Evolutionary conservation across 2,329 filamentous ascomycete genomes (phyloP).

Genomic region (Myriosclerotinia scirpicola): DNA sequence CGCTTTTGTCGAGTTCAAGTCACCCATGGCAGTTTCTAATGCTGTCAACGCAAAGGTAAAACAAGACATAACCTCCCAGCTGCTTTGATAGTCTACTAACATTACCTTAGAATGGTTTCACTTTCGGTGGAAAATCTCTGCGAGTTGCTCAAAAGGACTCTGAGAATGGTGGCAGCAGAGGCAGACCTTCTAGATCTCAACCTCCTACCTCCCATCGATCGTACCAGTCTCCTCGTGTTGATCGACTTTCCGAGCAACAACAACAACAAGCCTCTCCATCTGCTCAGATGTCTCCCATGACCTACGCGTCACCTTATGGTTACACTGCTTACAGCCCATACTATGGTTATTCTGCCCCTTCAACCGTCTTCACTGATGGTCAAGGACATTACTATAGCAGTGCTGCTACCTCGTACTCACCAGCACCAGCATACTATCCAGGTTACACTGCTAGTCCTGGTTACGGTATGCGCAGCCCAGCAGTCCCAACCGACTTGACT

Average conservation of each 20-base stretch:
- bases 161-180: conserved; percentile 27
- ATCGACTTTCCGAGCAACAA: conserved; percentile 23
- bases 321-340: conserved; percentile 26
- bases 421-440: conserved; percentile 28
- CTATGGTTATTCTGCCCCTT: conserved; percentile 22
- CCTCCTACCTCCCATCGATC: conserved; percentile 21
- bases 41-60: conserved; percentile 34
- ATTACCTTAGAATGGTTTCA: conserved; percentile 32
- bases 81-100: not conserved
- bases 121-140: conserved; percentile 33
- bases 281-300: conserved; percentile 26
- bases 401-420: conserved; percentile 24
- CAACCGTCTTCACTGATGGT: conserved; percentile 27
- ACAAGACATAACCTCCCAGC: not conserved
- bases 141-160: conserved; percentile 40
- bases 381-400: conserved; percentile 31
- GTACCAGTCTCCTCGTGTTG: conserved; percentile 29
- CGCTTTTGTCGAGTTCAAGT: conserved; percentile 42
- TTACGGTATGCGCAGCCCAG: conserved; percentile 24
- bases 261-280: conserved; percentile 26
- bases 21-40: conserved; percentile 30
- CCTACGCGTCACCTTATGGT: conserved; percentile 28
- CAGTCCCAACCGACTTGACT: conserved; percentile 18
- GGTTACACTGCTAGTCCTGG: conserved; percentile 28
- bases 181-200: conserved; percentile 21